phyloP scores from a whole-genome alignment of 345 rosid genomes.

The Stellera chamaejasme region DNA sequence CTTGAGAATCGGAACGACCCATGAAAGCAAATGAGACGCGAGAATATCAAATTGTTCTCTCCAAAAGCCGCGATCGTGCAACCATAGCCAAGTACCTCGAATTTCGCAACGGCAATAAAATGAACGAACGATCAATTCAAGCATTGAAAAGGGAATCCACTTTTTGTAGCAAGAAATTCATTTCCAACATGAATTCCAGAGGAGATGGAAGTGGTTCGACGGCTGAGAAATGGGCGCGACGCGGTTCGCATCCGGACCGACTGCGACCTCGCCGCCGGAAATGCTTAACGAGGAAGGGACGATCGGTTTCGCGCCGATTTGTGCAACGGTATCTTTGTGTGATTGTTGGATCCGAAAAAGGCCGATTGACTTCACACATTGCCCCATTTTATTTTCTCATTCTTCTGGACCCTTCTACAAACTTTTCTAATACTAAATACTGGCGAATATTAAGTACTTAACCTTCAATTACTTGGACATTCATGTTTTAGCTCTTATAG shows the following conservation, averaged over 20 bases:
- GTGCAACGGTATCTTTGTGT: background rate
- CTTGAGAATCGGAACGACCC: constrained; percentile 8
- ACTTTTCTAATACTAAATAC: too few relatives aligned
- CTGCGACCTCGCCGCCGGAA: too few relatives aligned
- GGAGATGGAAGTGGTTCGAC: background rate
- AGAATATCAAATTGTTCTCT: constrained; percentile 1
- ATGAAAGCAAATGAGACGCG: background rate
- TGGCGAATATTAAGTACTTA: too few relatives aligned
- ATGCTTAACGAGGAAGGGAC: too few relatives aligned
- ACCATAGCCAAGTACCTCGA: constrained; percentile 1
- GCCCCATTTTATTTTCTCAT: too few relatives aligned
- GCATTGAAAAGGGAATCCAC: constrained; percentile 9
- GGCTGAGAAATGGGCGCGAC: background rate
- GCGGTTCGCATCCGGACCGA: too few relatives aligned
- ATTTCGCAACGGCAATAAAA: background rate
- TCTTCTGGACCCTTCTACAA: too few relatives aligned
- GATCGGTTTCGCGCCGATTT: background rate
- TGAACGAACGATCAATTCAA: background rate
- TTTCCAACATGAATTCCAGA: constrained; percentile 3
- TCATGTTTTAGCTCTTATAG: too few relatives aligned
- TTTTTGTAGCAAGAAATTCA: constrained; percentile 4
- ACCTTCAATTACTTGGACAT: too few relatives aligned
- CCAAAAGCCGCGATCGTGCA: background rate
- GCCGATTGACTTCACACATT: too few relatives aligned
- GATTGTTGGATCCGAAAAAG: background rate